Conservation (phyloP, 78 protist genomes). For the Dictyostelium capitatum region DNA sequence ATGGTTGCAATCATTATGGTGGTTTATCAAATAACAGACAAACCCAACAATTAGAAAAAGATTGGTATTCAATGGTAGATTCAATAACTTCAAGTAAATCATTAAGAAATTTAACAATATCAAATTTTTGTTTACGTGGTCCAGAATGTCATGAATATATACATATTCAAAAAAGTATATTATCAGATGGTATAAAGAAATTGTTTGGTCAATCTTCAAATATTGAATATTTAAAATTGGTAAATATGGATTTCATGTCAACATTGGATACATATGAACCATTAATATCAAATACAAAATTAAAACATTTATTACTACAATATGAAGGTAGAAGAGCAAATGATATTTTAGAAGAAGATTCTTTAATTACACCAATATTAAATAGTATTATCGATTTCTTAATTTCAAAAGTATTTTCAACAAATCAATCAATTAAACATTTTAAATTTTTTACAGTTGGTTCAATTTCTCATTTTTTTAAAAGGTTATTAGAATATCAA, state of each 20-base stretch:
- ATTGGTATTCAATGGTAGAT: not conserved
- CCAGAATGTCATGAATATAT: not conserved
- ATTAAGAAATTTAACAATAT: not conserved
- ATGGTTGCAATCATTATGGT: constrained; percentile 5
- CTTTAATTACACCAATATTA: not conserved
- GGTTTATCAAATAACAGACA: not conserved
- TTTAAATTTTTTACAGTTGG: not conserved
- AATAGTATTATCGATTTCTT: not conserved
- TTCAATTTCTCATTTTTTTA: not conserved
- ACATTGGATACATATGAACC: not conserved
- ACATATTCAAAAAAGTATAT: not conserved
- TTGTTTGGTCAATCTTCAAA: not conserved
- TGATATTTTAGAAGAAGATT: not conserved
- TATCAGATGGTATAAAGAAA: not conserved
- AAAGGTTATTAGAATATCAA: not conserved
- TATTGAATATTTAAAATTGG: not conserved
- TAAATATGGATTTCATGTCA: not conserved
- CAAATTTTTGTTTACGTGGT: constrained; percentile 11
- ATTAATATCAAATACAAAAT: not conserved
- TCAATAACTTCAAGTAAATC: not conserved
- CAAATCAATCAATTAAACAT: not conserved
- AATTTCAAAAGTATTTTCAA: not conserved
- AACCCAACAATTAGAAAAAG: not conserved
- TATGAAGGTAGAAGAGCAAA: not conserved
- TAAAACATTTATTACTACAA: not conserved